Percentiles rank a stretch among this genome's conserved stretches.
Evolutionary conservation across 2,329 filamentous ascomycete species (phyloP).

Genomic region (Zymoseptoria tritici): DNA sequence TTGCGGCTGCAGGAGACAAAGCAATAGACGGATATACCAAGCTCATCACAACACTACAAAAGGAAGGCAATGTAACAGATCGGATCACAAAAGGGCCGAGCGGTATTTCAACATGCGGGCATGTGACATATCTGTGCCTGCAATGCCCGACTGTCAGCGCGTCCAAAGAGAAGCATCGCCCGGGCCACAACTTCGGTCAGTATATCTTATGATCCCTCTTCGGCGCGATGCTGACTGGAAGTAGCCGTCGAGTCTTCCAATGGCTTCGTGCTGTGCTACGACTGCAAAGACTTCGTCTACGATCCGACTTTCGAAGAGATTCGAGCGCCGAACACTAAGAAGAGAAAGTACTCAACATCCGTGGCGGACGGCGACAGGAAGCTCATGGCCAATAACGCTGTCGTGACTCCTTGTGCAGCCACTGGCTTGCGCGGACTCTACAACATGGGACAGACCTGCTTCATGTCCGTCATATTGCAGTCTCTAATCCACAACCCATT

Average conservation of each 20-base stretch:
- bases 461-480: slow-evolving; percentile 93
- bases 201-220: background rate
- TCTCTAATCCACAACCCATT: slow-evolving; percentile 90
- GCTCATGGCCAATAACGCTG: slow-evolving; percentile 72
- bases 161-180: slow-evolving; percentile 63
- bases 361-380: slow-evolving; percentile 55
- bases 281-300: slow-evolving; percentile 76
- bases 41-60: slow-evolving; percentile 63
- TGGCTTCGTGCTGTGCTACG: slow-evolving; percentile 69
- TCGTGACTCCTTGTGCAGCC: slow-evolving; percentile 71
- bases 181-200: slow-evolving; percentile 66
- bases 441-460: slow-evolving; percentile 97
- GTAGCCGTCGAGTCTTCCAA: slow-evolving; percentile 72
- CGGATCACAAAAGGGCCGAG: slow-evolving; percentile 50
- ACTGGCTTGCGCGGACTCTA: slow-evolving; percentile 87
- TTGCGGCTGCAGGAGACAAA: slow-evolving; percentile 60
- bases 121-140: slow-evolving; percentile 54
- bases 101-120: slow-evolving; percentile 16
- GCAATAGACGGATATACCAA: slow-evolving; percentile 66
- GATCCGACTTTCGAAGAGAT: slow-evolving; percentile 73
- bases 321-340: slow-evolving; percentile 51
- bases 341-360: slow-evolving; percentile 50
- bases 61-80: slow-evolving; percentile 61
- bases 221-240: background rate
- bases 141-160: slow-evolving; percentile 65